Evolutionary conservation across 106 monocot genomes (phyloP), one percentile per base, ranked within the genome.

Genomic region (Phalaenopsis aphrodite): DNA sequence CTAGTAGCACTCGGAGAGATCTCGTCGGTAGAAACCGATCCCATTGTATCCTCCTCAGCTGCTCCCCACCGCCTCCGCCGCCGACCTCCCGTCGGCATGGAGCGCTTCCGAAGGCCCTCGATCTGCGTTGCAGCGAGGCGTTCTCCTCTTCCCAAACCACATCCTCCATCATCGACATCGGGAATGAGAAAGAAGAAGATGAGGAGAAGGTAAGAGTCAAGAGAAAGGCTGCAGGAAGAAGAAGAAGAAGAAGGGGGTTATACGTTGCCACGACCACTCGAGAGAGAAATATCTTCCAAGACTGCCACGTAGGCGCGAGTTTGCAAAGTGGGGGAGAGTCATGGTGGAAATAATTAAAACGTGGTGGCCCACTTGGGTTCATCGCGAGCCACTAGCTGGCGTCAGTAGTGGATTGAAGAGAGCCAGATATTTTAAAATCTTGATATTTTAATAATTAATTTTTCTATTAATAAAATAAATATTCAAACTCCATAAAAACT

Each of bases 1-100:
- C 91, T 69, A 91, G 88, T 30, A 91, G 84, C 5, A 91, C 88
- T 8, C 86, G 81, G 41, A 90, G 82, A 42, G 84, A 86, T 48
- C 84, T 58, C 75, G 82, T 68, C 43, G 90, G 90, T 8, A 90
- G 85, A 68, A 90, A 79, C 77, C 83, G 71, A 42, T 90, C 87
- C 90, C 90, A 90, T 19, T 85, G 78, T 72, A 87, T 69, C 79
- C 43, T 78, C 76, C 48, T 17, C 41, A 42, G 80, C 69, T 46
- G 80, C 37, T 49, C 78, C n/a, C 66, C 39, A 61, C 41, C 77
- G 78, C 10, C 24, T 46, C 19, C 8, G 21, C 43, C 6, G 43
- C 43, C 43, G 30, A 45, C 43, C 43, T n/a, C 45, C 77, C 12
- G 2, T 77, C 82, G 17, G 55, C 42, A 58, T 8, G 11, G 12